Conservation (phyloP, 2,329 filamentous ascomycete species). For the Nemania sp. region DNA sequence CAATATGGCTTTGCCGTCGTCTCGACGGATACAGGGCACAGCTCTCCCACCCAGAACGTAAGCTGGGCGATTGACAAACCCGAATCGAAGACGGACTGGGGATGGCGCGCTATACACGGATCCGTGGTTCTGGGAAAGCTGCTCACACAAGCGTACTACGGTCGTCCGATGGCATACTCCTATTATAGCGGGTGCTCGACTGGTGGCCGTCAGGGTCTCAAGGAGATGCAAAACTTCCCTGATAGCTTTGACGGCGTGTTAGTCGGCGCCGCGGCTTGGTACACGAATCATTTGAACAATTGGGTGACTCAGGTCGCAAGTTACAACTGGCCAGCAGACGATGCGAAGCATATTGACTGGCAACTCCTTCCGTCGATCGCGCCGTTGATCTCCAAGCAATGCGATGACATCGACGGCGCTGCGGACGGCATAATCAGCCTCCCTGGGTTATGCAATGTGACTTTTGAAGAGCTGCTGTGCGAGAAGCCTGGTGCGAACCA, state of each 20-base stretch:
- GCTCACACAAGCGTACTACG: constrained; percentile 53
- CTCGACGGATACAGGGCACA: constrained; percentile 50
- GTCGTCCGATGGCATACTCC: constrained; percentile 45
- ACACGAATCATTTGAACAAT: constrained; percentile 50
- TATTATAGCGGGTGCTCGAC: constrained; percentile 63
- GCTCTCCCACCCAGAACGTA: constrained; percentile 37
- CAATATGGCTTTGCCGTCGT: constrained; percentile 47
- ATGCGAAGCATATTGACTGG: constrained; percentile 53
- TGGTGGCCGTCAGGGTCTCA: constrained; percentile 60
- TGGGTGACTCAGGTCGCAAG: constrained; percentile 49
- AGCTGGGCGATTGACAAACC: constrained; percentile 46
- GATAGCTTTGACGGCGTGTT: constrained; percentile 61
- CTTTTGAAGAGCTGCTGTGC: constrained; percentile 47
- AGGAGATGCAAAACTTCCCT: constrained; percentile 55
- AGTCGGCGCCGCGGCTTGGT: constrained; percentile 55
- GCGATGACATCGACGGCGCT: constrained; percentile 54
- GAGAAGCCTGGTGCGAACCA: constrained; percentile 31
- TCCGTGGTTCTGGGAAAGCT: constrained; percentile 52
- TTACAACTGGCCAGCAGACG: constrained; percentile 51
- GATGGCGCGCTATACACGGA: constrained; percentile 49
- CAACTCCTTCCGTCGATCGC: constrained; percentile 43
- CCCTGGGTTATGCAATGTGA: constrained; percentile 49
- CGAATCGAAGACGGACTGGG: constrained; percentile 43
- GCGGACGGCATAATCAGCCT: constrained; percentile 54
- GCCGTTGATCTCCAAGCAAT: constrained; percentile 51